Conservation (phyloP, 2,329 filamentous ascomycete genomes). For the Mollisiaceae sp. region DNA sequence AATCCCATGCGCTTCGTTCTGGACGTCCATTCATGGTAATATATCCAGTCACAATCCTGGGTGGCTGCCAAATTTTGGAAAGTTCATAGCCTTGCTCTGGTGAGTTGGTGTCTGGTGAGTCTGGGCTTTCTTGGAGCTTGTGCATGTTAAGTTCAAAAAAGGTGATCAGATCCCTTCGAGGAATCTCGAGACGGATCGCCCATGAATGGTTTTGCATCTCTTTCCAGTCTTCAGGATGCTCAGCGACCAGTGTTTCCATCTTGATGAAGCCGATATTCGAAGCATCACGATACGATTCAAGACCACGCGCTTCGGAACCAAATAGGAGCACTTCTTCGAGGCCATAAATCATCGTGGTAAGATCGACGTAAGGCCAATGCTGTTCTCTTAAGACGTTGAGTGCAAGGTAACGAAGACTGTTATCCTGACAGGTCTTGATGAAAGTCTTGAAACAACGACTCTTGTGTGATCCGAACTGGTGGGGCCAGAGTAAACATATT, state of each 20-base stretch:
- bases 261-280: background rate
- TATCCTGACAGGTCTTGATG: constrained; percentile 1
- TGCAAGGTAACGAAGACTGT: constrained; percentile 6
- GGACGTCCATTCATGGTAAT: background rate
- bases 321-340: constrained; percentile 15
- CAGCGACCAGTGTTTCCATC: background rate
- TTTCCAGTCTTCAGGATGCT: background rate
- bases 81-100: background rate
- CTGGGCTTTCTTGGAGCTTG: background rate
- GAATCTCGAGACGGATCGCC: constrained; percentile 4
- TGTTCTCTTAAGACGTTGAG: constrained; percentile 11
- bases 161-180: background rate
- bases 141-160: constrained; percentile 10
- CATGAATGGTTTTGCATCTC: background rate
- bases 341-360: background rate
- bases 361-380: constrained; percentile 15
- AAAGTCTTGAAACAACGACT: constrained; percentile 2
- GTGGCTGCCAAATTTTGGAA: background rate
- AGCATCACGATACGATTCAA: background rate
- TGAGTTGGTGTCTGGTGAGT: background rate
- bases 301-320: background rate
- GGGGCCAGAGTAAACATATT: constrained; percentile 7
- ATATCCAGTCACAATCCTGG: background rate
- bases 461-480: background rate
- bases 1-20: background rate